phyloP scores from a whole-genome alignment of 371 early-diverging fungal species.

The Apophysomyces elegans region DNA sequence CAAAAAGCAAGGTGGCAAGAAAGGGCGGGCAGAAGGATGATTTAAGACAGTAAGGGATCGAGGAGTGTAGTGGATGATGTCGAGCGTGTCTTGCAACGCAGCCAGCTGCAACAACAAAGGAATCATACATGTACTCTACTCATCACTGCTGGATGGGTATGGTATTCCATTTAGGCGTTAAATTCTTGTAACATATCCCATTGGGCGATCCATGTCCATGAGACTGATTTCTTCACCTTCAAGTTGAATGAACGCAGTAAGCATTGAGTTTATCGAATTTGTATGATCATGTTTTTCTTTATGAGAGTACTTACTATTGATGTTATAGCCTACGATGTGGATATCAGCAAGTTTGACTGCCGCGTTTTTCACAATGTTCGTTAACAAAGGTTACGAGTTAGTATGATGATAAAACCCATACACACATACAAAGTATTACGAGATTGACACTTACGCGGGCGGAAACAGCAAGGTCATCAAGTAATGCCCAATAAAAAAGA shows the following conservation, averaged over 20 bases:
- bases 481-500: no score
- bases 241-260: neutral
- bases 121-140: constrained; percentile 2
- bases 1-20: constrained; percentile 15
- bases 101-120: constrained; percentile 16
- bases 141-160: constrained; percentile 12
- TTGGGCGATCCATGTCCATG: constrained; percentile 17
- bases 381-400: no score
- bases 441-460: no score
- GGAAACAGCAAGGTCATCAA: no score
- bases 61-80: constrained; percentile 14
- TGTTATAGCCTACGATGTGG: constrained; percentile 16
- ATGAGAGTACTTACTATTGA: constrained; percentile 9
- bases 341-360: constrained; percentile 5
- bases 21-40: constrained; percentile 12
- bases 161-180: constrained; percentile 10
- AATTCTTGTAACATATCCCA: constrained; percentile 15
- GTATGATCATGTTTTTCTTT: constrained; percentile 4
- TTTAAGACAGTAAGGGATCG: constrained; percentile 14
- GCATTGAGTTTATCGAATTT: constrained; percentile 9
- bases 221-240: constrained; percentile 9
- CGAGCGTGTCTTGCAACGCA: constrained; percentile 1
- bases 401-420: no score
- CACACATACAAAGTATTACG: neutral
- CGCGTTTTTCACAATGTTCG: constrained; percentile 2